phyloP scores from a whole-genome alignment of 768 basidiomycete genomes.

The Psilocybe azurescens region DNA sequence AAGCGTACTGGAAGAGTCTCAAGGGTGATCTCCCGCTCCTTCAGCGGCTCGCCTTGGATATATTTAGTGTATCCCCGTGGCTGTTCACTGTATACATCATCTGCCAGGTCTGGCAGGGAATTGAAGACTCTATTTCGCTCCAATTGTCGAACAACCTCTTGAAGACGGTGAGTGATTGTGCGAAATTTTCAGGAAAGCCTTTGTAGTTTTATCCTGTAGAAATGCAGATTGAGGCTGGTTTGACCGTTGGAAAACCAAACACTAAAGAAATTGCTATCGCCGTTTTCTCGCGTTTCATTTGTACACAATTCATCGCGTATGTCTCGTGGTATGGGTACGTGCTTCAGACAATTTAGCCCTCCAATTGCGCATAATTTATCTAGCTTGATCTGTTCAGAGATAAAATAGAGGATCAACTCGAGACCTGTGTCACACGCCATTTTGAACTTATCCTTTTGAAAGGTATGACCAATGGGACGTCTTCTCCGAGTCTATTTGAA shows the following conservation, averaged over 20 bases:
- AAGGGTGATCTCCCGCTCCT: slow-evolving; percentile 3
- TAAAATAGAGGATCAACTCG: slow-evolving; percentile 3
- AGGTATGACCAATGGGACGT: neutral
- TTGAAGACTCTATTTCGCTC: slow-evolving; percentile 14
- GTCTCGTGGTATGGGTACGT: slow-evolving; percentile 10
- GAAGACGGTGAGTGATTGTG: slow-evolving; percentile 5
- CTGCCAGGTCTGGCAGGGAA: slow-evolving; percentile 10
- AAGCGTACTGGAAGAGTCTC: slow-evolving; percentile 4
- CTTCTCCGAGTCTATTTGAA: too few species aligned
- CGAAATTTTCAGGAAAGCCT: too few species aligned
- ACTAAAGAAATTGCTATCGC: neutral
- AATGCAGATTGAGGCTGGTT: slow-evolving; percentile 7
- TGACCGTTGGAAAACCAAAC: neutral
- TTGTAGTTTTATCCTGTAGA: too few species aligned
- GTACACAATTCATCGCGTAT: slow-evolving; percentile 4
- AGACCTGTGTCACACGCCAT: slow-evolving; percentile 9
- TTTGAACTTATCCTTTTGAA: slow-evolving; percentile 8
- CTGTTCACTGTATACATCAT: slow-evolving; percentile 11
- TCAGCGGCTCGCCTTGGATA: slow-evolving; percentile 5
- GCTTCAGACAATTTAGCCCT: too few species aligned
- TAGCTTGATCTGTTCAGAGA: neutral
- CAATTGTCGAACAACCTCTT: slow-evolving; percentile 17
- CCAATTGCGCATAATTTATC: neutral
- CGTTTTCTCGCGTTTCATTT: neutral
- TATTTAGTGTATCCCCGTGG: slow-evolving; percentile 8